Evolutionary conservation across 352 stramenopile genomes (phyloP), one percentile per base, ranked within the genome.

Genomic region (Phytophthora crassamura): DNA sequence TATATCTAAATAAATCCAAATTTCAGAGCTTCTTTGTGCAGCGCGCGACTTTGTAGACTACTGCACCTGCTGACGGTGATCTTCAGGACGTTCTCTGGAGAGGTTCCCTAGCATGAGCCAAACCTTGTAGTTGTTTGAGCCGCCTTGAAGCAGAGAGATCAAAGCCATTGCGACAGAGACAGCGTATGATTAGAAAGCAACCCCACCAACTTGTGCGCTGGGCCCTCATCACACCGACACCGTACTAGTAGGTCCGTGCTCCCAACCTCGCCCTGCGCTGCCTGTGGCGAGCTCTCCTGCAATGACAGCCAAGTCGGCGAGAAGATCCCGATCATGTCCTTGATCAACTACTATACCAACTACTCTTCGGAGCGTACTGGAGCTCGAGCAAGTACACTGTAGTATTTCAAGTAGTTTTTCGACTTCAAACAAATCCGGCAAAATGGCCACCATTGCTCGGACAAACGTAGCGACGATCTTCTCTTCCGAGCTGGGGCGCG

Each of bases 361-460:
- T 72, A 68, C 25, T 49, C 22, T 3, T 25, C 36, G 0, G 45
- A 72, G 25, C 58, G 58, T 92, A 5, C 22, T 91, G 10, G 72
- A 77, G 38, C 75, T 82, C 14, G 67, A 67, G 67, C 40, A 75
- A 59, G 7, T 76, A 60, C n/a, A 7, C 68, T 6, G 70, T 75
- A 8, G 75, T 84, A 33, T 25, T 25, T 25, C 22, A 25, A 25
- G 22, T 25, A 25, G 22, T 25, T 25, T 25, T 25, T 25, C 2
- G 63, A 71, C 30, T 59, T 71, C 46, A n/a, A 64, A 67, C 46
- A n/a, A 64, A 66, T 16, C 53, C 3, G 74, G 64, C 22, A 67
- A 70, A 30, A 65, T 57, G 18, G 67, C 74, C 0, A 79, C 71
- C 0, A 64, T 59, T 7, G 74, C 74, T 67, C 67, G 67, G 14